Conservation (phyloP, 2,329 filamentous ascomycete genomes). For the Penicillium hordei region DNA sequence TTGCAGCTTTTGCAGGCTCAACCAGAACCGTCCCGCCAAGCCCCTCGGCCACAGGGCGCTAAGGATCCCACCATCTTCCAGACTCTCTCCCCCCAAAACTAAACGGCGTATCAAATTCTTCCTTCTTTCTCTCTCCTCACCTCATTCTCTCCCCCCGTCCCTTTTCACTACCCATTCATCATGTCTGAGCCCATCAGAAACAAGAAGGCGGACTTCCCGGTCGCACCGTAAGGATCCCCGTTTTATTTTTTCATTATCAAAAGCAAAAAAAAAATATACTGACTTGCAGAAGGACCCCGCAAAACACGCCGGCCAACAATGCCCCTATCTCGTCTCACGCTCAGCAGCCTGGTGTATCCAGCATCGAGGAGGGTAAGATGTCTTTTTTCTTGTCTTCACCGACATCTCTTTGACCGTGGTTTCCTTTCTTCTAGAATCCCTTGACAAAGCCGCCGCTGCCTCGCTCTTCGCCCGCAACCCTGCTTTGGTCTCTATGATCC, state of each 20-base stretch:
- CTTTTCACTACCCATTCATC: slow-evolving; percentile 40
- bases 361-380: slow-evolving; percentile 91
- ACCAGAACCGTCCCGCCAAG: slow-evolving; percentile 39
- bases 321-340: slow-evolving; percentile 97
- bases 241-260: slow-evolving; percentile 14
- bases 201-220: slow-evolving; percentile 61
- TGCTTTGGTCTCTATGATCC: slow-evolving; percentile 92
- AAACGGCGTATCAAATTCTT: slow-evolving; percentile 42
- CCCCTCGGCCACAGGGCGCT: slow-evolving; percentile 42
- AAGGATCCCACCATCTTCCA: slow-evolving; percentile 42
- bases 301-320: slow-evolving; percentile 95
- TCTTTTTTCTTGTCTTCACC: slow-evolving; percentile 3
- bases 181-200: slow-evolving; percentile 71
- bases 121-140: slow-evolving; percentile 28
- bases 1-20: slow-evolving; percentile 22
- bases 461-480: slow-evolving; percentile 96
- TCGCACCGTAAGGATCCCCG: slow-evolving; percentile 60
- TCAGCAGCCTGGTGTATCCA: slow-evolving; percentile 88
- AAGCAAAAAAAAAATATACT: slow-evolving; percentile 24
- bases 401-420: slow-evolving; percentile 13
- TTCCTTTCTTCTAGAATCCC: slow-evolving; percentile 65
- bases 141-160: slow-evolving; percentile 8
- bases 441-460: slow-evolving; percentile 82
- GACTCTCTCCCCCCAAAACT: slow-evolving; percentile 35
- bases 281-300: slow-evolving; percentile 70